Base-by-base conservation (phyloP, 768 basidiomycete species). In the Pulveroboletus sp. region DNA sequence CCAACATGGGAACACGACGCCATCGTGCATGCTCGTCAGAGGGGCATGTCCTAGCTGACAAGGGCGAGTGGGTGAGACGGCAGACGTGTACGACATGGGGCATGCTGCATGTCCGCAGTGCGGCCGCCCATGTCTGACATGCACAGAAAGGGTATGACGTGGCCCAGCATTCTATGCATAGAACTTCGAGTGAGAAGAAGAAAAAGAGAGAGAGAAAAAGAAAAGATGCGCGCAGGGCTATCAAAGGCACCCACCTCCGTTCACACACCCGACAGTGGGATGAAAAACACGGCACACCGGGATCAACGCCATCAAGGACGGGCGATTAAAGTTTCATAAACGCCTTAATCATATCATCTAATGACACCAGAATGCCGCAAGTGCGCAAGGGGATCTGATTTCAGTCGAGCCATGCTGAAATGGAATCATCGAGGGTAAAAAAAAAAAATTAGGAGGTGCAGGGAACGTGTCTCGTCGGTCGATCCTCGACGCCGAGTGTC, bases 321-420 rank as follows among this genome's bases (percentile, higher is more conserved):
- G 26, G 37, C 49, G 53, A 55, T 54, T 65, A 63, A 53, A 50
- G 62, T 65, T 65, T 65, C 63, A 65, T 66, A 64, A 54, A 45
- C 54, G 43, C 45, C 45, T 55, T 50, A 36, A 55, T 65, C 54
- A 55, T 63, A 58, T 57, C 51, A 51, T 50, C 49, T 46, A 52
- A 65, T 55, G 52, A 57, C 58, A 38, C 43, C 49, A 54, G 28
- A 36, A 63, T 49, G 50, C 49, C 36, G 46, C 56, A 45, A 57
- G 50, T 56, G 48, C 33, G 37, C 40, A 51, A 38, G 31, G 48
- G 50, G 32, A 49, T 47, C 50, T 50, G 21, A 54, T n/a, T n/a
- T n/a, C n/a, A n/a, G n/a, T n/a, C n/a, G n/a, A n/a, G n/a, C n/a
- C n/a, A 51, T 59, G 62, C 54, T 64, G 62, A 61, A 55, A 62